Base-by-base conservation (phyloP, 2,329 filamentous ascomycete genomes). In the Neonectria ditissima region DNA sequence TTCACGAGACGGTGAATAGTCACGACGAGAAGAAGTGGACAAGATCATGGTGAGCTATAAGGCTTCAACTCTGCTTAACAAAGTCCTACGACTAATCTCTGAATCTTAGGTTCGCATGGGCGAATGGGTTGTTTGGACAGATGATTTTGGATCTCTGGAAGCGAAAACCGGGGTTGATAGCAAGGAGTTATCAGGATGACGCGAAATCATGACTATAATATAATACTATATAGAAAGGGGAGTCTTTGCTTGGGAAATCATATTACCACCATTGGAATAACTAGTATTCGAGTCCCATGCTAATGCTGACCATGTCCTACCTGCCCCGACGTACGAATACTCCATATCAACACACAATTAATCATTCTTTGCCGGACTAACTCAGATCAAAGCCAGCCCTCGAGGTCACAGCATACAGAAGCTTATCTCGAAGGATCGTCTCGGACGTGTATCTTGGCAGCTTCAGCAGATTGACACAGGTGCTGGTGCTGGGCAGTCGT, bases 391-490 rank as follows among this genome's bases (percentile, higher is more conserved):
- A 99, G 1, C 96, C 95, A 50, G 96, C 95, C 0, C 94, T 94
- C 0, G 93, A 92, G 71, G 92, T 92, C 20, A 97, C 88, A 9
- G 95, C 95, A 79, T 97, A 97, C 55, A 98, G 80, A 64, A 99
- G 77, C 81, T 97, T 98, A 74, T 90, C 87, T 75, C 87, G 90
- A 73, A 99, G 77, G 28, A 83, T 85, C 63, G 82, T 79, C 66
- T 89, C 87, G 34, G 84, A 88, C 51, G 79, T 86, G 78, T 98
- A 99, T 68, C 90, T 88, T 7, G 96, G 96, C 69, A 99, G 80
- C 82, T 99, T 99, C 51, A 99, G 81, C 70, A 99, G 77, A 76
- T 99, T 99, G 28, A 98, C 93, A 73, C 96, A 99, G 0, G 96
- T 99, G 76, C 94, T 97, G 18, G 96, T 94, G 75, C 93, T 98